A percentile compares a stretch with the other conserved stretches of the same genome.
phyloP scores from a whole-genome alignment of 192 early-diverging fungal genomes.

The Rhizophagus clarus region DNA sequence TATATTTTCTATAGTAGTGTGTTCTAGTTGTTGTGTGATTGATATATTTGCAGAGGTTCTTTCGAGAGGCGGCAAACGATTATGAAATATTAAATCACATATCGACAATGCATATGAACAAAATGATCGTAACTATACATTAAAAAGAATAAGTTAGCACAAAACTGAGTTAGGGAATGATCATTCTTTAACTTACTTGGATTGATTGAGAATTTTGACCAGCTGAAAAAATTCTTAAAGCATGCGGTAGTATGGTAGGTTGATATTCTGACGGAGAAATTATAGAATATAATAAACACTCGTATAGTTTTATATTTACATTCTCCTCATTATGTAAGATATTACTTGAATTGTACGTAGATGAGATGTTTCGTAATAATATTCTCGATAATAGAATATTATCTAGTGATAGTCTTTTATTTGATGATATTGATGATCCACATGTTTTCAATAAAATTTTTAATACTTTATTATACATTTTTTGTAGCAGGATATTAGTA shows the following conservation, averaged over 20 bases:
- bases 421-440: conserved; percentile 36
- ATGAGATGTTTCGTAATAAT: conserved; percentile 26
- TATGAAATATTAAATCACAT: conserved; percentile 59
- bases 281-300: conserved; percentile 46
- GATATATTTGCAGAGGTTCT: not conserved
- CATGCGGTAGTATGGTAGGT: conserved; percentile 44
- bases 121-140: conserved; percentile 34
- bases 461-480: conserved; percentile 8
- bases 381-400: conserved; percentile 34
- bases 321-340: not conserved
- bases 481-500: not conserved
- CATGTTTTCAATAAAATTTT: conserved; percentile 29
- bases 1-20: not conserved
- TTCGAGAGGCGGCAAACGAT: conserved; percentile 54
- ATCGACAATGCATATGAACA: conserved; percentile 48
- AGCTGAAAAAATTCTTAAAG: conserved; percentile 39
- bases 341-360: conserved; percentile 23
- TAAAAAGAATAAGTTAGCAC: not conserved
- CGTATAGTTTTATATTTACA: conserved; percentile 32
- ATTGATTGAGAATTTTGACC: conserved; percentile 41
- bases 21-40: not conserved
- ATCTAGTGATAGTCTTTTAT: conserved; percentile 35
- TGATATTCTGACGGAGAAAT: conserved; percentile 43
- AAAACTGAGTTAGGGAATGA: not conserved
- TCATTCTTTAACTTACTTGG: conserved; percentile 30